Evolutionary conservation across 208 protist genomes (phyloP), one percentile per base, ranked within the genome.

Genomic region (Sergeia podlipaevii): DNA sequence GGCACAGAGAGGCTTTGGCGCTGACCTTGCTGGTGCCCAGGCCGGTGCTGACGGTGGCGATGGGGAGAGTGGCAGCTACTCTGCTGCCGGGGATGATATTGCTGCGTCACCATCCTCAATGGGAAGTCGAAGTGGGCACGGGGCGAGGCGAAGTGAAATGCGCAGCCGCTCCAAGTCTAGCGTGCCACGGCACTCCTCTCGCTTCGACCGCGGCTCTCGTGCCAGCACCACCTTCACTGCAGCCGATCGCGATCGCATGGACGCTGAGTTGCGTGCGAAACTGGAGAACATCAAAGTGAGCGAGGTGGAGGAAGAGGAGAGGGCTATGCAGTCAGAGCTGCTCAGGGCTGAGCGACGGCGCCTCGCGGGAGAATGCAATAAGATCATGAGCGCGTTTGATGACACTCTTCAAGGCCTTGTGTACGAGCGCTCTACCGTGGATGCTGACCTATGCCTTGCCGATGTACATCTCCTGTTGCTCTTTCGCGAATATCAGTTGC

Each of bases 401-500:
- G 46, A 60, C 15, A 65, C 80, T 18, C 61, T 97, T 18, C 74
- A 81, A 29, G 47, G 77, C 1, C 70, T 99, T 27, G 60, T 85
- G 26, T 60, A 74, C 2, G 86, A 96, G 37, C 90, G 94, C 26
- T 82, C 89, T 15, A 60, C 67, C 24, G 73, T 98, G 18, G 96
- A 97, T 49, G 83, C 77, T 2, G 96, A 98, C 64, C 57, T 98
- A 2, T 98, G 97, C 65, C 77, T 95, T 24, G 86, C 91, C 2
- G 91, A 97, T 38, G 53, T 93, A 6, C 93, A 83, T 18, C 70
- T 97, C 11, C 76, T 98, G 23, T 53, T 98, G 7, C 75, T 98
- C 3, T 97, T 96, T 55, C 65, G 94, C 56, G 97, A 99, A 77
- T 92, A 98, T 26, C 52, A 96, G 47, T 80, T 99, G 32, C 65